A percentile compares a stretch with the other conserved stretches of the same genome.
These are phyloP conservation scores for Eragrostis tef DNA, from an alignment of 202 grass and related monocot genomes.

Conservation along the genomic window DNA sequence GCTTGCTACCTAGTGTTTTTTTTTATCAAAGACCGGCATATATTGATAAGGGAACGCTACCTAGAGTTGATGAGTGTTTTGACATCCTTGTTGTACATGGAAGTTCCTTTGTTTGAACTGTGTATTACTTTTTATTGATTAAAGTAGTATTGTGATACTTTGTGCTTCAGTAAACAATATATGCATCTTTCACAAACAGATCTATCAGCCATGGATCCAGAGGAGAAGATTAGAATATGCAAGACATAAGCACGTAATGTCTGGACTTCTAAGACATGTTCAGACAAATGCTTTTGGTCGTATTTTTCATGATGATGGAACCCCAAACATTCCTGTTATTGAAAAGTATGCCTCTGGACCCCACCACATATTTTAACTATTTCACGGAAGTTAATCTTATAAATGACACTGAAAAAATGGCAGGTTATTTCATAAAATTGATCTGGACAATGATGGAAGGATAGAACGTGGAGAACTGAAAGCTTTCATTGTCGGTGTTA, in stretches of 20 bases:
- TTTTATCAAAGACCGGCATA: too few species aligned
- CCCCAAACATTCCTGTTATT: conserved; percentile 60
- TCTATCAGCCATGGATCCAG: conserved; percentile 96
- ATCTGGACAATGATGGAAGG: conserved; percentile 64
- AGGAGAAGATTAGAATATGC: conserved; percentile 76
- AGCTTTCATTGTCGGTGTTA: conserved; percentile 78
- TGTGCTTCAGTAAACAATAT: conserved; percentile 26
- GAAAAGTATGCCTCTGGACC: conserved; percentile 59
- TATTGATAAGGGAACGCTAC: too few species aligned
- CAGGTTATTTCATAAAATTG: conserved; percentile 78
- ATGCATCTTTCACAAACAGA: conserved; percentile 44
- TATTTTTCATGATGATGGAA: conserved; percentile 70
- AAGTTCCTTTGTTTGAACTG: conserved; percentile 1
- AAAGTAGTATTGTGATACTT: conserved; percentile 7
- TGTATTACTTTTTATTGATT: conserved; percentile 10
- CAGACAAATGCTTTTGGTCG: conserved; percentile 65
- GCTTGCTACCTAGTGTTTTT: background rate
- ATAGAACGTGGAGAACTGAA: conserved; percentile 68
- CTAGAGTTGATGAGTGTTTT: background rate
- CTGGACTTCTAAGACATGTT: conserved; percentile 78
- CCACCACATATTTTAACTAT: conserved; percentile 28
- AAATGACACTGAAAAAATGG: conserved; percentile 8
- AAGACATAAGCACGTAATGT: conserved; percentile 79
- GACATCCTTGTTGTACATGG: background rate
- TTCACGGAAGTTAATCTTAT: conserved; percentile 4